Percentiles rank a stretch among this genome's conserved stretches.
phyloP scores from a whole-genome alignment of 2,329 filamentous ascomycete genomes.

The Aspergillus felis region DNA sequence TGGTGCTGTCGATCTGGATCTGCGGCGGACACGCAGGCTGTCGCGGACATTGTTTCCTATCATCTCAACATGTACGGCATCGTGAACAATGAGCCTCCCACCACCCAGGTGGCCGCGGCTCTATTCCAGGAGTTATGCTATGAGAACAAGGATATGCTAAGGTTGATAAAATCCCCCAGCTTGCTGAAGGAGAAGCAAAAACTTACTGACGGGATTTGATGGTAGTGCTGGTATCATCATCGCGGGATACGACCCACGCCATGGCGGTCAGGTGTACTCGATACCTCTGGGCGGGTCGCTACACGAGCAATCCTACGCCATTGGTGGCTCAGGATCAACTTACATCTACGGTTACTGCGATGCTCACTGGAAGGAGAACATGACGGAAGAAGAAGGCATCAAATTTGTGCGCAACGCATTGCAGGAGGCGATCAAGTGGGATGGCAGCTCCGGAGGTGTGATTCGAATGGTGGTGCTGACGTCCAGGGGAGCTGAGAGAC shows the following conservation, averaged over 20 bases:
- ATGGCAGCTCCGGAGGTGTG: slow-evolving; percentile 95
- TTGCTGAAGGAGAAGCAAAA: neutral
- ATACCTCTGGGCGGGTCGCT: slow-evolving; percentile 94
- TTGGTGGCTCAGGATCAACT: slow-evolving; percentile 93
- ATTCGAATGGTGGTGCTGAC: slow-evolving; percentile 98
- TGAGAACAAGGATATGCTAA: slow-evolving; percentile 89
- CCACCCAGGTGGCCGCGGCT: slow-evolving; percentile 89
- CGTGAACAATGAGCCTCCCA: slow-evolving; percentile 82
- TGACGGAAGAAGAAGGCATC: slow-evolving; percentile 88
- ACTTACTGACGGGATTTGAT: neutral
- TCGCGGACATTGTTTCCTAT: slow-evolving; percentile 97
- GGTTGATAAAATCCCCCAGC: slow-evolving; percentile 52
- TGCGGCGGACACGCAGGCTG: slow-evolving; percentile 94
- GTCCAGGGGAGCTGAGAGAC: slow-evolving; percentile 80
- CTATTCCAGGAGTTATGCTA: slow-evolving; percentile 99
- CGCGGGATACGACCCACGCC: slow-evolving; percentile 92
- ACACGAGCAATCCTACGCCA: slow-evolving; percentile 94
- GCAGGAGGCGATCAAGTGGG: slow-evolving; percentile 97
- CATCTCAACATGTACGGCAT: slow-evolving; percentile 90
- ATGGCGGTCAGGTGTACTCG: slow-evolving; percentile 95
- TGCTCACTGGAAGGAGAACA: slow-evolving; percentile 88
- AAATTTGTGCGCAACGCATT: slow-evolving; percentile 89
- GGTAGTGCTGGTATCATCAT: slow-evolving; percentile 91
- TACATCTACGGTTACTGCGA: slow-evolving; percentile 99
- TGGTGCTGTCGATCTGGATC: slow-evolving; percentile 99